Evolutionary conservation across 2,329 filamentous ascomycete species (phyloP).

Genomic region (Ceratocystis huliohia): DNA sequence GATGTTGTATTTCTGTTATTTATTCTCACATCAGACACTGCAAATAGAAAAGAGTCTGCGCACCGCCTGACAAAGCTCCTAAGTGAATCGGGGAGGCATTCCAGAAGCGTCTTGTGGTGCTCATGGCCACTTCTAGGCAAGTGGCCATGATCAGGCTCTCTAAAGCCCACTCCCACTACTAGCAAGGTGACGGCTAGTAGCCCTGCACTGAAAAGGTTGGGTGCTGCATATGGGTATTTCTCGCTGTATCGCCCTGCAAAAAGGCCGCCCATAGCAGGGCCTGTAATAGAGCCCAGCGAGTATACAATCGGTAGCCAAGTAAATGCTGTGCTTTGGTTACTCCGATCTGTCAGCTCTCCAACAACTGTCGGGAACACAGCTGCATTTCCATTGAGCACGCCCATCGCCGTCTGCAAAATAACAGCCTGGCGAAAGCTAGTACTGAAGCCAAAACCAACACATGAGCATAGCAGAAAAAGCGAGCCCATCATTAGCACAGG

Average conservation of each 20-base stretch:
- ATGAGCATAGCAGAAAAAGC: conserved; percentile 66
- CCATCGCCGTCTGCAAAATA: conserved; percentile 78
- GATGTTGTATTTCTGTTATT: not conserved
- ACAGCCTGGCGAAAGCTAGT: conserved; percentile 71
- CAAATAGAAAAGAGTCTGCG: not conserved
- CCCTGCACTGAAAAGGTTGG: conserved; percentile 65
- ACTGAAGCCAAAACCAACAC: conserved; percentile 79
- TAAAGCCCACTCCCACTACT: conserved; percentile 64
- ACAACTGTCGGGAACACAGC: conserved; percentile 87
- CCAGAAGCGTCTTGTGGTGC: not conserved
- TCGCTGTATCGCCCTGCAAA: conserved; percentile 50
- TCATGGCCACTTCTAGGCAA: not conserved
- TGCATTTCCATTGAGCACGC: conserved; percentile 86
- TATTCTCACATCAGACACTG: not conserved
- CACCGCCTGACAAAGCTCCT: not conserved
- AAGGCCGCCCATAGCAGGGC: conserved; percentile 79
- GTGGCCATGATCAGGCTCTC: conserved; percentile 49
- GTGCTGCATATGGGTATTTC: conserved; percentile 70
- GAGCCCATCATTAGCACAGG: conserved; percentile 68
- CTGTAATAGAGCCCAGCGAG: conserved; percentile 83
- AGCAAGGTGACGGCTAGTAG: conserved; percentile 62
- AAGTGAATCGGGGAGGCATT: conserved; percentile 4
- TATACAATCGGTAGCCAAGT: conserved; percentile 95
- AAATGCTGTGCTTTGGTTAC: conserved; percentile 87
- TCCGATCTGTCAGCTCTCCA: conserved; percentile 87